phyloP scores from a whole-genome alignment of 257 asterid species.

The Nemophila menziesii region DNA sequence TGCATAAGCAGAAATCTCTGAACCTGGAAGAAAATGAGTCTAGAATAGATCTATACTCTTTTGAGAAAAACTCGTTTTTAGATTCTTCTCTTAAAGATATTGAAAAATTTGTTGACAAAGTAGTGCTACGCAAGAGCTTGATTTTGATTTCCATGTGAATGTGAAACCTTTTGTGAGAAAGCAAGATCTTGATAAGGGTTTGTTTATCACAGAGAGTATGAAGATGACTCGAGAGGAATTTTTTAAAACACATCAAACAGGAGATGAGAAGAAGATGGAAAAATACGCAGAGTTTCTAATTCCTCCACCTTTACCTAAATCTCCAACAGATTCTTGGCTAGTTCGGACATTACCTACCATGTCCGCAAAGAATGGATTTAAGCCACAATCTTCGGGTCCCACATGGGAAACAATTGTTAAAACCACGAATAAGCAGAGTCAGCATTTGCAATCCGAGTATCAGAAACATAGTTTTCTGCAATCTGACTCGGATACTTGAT shows the following conservation, averaged over 20 bases:
- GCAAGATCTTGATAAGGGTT: constrained; percentile 13
- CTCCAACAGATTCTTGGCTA: constrained; percentile 92
- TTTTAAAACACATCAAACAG: constrained; percentile 9
- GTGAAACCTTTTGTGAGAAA: constrained; percentile 17
- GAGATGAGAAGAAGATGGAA: constrained; percentile 3
- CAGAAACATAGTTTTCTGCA: constrained; percentile 30
- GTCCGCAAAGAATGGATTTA: constrained; percentile 26
- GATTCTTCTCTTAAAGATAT: constrained; percentile 17
- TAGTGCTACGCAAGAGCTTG: constrained; percentile 8
- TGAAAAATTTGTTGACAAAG: constrained; percentile 17
- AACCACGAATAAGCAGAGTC: constrained; percentile 34
- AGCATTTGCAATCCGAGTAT: constrained; percentile 36
- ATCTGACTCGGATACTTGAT: neutral
- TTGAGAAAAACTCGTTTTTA: constrained; percentile 13
- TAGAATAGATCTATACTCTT: constrained; percentile 9
- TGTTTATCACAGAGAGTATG: constrained; percentile 4
- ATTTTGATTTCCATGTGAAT: constrained; percentile 12
- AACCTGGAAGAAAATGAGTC: constrained; percentile 14
- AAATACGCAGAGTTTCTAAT: constrained; percentile 20
- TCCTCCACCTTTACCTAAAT: constrained; percentile 70
- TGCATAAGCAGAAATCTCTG: constrained; percentile 27
- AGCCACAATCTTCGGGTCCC: constrained; percentile 27
- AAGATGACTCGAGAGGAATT: constrained; percentile 13
- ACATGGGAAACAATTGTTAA: constrained; percentile 60
- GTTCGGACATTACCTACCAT: constrained; percentile 69